Evolutionary conservation across 2,329 filamentous ascomycete species (phyloP).

Genomic region (Diaporthe ilicicola): DNA sequence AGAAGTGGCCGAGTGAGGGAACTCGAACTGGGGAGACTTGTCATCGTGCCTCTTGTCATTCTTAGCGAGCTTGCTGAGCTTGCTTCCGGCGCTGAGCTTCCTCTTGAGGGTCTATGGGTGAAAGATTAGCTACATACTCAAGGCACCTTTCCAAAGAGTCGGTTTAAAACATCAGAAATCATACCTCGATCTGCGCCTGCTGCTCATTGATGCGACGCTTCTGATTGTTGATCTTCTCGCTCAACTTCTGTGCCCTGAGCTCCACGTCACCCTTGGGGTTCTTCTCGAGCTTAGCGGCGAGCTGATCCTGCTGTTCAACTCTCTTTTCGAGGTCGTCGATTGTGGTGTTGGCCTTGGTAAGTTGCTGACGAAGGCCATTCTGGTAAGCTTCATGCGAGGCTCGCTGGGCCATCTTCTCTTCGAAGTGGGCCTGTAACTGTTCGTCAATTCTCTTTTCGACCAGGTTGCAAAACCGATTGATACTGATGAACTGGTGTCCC

Average conservation of each 20-base stretch:
- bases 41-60: constrained; percentile 1
- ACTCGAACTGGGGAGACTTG: constrained; percentile 3
- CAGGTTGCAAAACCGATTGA: constrained; percentile 14
- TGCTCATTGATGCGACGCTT: constrained; percentile 34
- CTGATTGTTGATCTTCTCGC: constrained; percentile 32
- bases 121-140: background rate
- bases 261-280: constrained; percentile 25
- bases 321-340: background rate
- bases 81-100: constrained; percentile 21
- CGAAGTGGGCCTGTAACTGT: background rate
- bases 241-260: constrained; percentile 19
- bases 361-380: constrained; percentile 17
- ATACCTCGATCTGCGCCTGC: constrained; percentile 32
- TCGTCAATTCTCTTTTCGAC: constrained; percentile 25
- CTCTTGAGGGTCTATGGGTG: constrained; percentile 26
- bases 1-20: constrained; percentile 27
- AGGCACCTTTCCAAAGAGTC: fast-evolving
- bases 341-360: constrained; percentile 15
- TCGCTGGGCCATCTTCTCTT: background rate
- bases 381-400: constrained; percentile 26
- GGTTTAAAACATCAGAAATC: no score
- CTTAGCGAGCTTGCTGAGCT: constrained; percentile 1
- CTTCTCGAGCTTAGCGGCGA: constrained; percentile 12
- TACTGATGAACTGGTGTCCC: constrained; percentile 29
- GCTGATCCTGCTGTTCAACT: background rate